A percentile compares a stretch with the other conserved stretches of the same genome.
These are phyloP conservation scores for Rhodotorula taiwanensis DNA, from an alignment of 768 basidiomycete species.

Conservation along the genomic window DNA sequence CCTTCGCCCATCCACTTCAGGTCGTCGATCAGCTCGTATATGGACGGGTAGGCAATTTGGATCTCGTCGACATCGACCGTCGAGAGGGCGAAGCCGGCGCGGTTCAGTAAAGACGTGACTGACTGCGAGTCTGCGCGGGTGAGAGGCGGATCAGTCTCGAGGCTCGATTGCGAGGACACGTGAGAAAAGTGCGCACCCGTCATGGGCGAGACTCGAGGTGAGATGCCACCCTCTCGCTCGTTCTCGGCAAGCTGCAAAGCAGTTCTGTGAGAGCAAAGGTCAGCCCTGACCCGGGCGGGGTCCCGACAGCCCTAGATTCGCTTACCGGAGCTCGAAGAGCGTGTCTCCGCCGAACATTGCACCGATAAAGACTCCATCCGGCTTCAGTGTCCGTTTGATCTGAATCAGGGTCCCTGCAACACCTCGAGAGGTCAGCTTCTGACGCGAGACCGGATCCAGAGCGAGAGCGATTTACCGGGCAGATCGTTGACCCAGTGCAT, in stretches of 20 bases:
- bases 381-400: slow-evolving; percentile 70
- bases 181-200: slow-evolving; percentile 56
- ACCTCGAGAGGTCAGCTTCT: too few relatives aligned
- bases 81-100: slow-evolving; percentile 86
- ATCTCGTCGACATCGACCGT: slow-evolving; percentile 96
- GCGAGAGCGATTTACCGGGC: slow-evolving; percentile 56
- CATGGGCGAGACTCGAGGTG: slow-evolving; percentile 96
- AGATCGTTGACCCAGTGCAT: slow-evolving; percentile 98
- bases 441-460: too few relatives aligned
- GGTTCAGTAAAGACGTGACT: slow-evolving; percentile 80
- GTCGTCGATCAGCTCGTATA: slow-evolving; percentile 93
- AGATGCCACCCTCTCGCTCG: slow-evolving; percentile 90
- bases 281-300: too few relatives aligned
- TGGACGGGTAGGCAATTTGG: slow-evolving; percentile 78
- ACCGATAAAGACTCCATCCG: slow-evolving; percentile 89
- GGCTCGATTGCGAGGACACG: not conserved
- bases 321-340: slow-evolving; percentile 78
- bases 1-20: slow-evolving; percentile 93
- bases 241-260: slow-evolving; percentile 86
- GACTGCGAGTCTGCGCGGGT: slow-evolving; percentile 70
- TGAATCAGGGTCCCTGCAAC: slow-evolving; percentile 84
- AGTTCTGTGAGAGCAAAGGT: slow-evolving; percentile 55
- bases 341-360: slow-evolving; percentile 95
- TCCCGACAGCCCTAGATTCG: too few relatives aligned
- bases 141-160: not conserved